Base-by-base conservation (phyloP, 129 eudicot genomes). In the Cynara cardunculus region DNA sequence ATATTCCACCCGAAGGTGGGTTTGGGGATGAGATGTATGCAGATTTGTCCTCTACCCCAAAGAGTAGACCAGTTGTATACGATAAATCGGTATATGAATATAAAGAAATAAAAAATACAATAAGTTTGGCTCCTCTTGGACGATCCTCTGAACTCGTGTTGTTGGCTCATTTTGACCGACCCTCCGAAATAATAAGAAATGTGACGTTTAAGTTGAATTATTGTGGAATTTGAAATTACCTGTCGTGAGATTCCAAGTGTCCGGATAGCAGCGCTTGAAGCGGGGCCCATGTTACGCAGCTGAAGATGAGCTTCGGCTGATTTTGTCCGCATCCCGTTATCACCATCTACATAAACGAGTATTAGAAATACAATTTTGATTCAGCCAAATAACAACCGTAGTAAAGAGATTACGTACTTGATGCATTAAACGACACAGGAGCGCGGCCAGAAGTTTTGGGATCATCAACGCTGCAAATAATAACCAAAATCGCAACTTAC, bases 211-310 rank as follows among this genome's bases (percentile, higher is more conserved):
- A 68, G 80, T 53, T 37, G 72, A 66, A 37, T n/a, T 61, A 39
- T 76, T 72, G 22, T 65, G 67, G 28, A 78, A 56, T 75, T 80
- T 56, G 71, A 78, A 2, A 30, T 83, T 90, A 92, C 98, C 92
- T 84, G 90, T 72, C 64, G 83, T 64, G 79, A 61, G 69, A 85
- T 88, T 64, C 97, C 97, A 79, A 88, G 84, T 24, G 97, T 89
- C 62, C 89, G 96, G 82, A 89, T 86, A 37, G 97, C 90, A 25
- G 86, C 80, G 79, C 88, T 83, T 76, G 96, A 88, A 77, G 89
- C 91, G 8, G 92, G 86, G 10, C 92, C 91, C 75, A 84, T 70
- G 74, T 86, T 88, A 19, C 84, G 86, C 61, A 79, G 59, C 78
- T 82, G 85, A 44, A 62, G 39, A 84, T 85, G 85, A 81, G 90